Conservation (phyloP, 106 monocot genomes). For the Phalaenopsis aphrodite region DNA sequence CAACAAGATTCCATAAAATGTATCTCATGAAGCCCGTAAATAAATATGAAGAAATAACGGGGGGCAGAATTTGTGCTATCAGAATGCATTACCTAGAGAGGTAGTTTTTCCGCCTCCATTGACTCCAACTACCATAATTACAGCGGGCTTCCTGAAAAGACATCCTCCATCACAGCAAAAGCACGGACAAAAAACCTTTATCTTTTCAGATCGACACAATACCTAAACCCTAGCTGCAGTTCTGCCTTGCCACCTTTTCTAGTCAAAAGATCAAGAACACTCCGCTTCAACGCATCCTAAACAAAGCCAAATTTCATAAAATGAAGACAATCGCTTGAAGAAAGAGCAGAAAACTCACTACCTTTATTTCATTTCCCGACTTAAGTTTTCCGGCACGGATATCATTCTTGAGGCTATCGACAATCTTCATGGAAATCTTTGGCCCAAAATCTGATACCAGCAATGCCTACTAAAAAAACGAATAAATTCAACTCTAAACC, state of each 20-base stretch:
- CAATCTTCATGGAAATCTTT: conserved; percentile 85
- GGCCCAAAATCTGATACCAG: conserved; percentile 92
- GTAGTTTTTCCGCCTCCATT: conserved; percentile 99
- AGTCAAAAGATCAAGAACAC: conserved; percentile 60
- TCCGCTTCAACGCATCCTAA: conserved; percentile 77
- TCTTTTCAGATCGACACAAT: neutral
- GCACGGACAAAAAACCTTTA: neutral
- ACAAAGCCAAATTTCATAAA: neutral
- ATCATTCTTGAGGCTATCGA: conserved; percentile 64
- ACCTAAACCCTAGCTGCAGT: conserved; percentile 88
- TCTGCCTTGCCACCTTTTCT: conserved; percentile 64
- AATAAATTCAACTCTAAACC: neutral
- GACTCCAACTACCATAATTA: conserved; percentile 92
- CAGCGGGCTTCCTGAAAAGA: conserved; percentile 78
- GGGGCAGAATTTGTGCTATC: neutral
- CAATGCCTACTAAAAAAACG: conserved; percentile 38
- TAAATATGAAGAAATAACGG: neutral
- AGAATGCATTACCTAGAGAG: conserved; percentile 58
- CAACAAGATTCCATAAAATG: too few relatives aligned
- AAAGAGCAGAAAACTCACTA: neutral
- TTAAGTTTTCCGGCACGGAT: conserved; percentile 81
- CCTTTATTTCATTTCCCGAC: conserved; percentile 85
- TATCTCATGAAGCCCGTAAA: neutral
- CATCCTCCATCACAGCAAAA: neutral
- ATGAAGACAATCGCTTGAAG: neutral